phyloP scores from a whole-genome alignment of 2,329 filamentous ascomycete species.

The Botrytis medusae region DNA sequence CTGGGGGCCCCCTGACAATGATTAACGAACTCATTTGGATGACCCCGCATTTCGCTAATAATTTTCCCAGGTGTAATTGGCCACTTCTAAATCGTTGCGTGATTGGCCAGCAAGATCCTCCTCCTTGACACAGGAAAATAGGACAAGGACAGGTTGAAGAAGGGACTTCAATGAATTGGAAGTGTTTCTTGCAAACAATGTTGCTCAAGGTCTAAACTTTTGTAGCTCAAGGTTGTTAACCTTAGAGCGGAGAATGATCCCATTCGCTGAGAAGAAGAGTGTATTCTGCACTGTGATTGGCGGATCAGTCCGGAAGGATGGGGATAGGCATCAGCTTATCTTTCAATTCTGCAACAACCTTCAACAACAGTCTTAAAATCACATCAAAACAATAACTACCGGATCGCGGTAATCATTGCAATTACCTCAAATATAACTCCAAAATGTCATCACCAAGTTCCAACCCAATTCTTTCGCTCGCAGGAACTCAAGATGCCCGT shows the following conservation, averaged over 20 bases:
- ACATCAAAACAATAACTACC: neutral
- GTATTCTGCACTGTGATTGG: neutral
- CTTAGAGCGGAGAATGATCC: neutral
- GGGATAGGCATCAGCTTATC: neutral
- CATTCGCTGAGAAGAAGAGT: neutral
- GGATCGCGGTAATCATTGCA: neutral
- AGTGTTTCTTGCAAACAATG: fast-evolving
- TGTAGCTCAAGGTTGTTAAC: neutral
- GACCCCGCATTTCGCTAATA: neutral
- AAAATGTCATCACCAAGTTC: neutral
- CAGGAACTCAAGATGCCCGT: neutral
- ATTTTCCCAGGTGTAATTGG: neutral
- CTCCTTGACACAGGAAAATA: neutral
- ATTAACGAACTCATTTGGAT: neutral
- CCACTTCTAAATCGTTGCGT: neutral
- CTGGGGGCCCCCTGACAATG: too few relatives aligned
- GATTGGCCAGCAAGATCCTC: neutral
- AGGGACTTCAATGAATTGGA: neutral
- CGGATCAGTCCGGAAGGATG: too few relatives aligned
- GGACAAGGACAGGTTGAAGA: neutral
- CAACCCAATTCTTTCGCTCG: neutral
- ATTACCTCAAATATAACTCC: neutral
- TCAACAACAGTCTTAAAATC: neutral
- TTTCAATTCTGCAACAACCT: neutral
- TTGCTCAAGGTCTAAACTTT: neutral